A percentile compares a stretch with the other conserved stretches of the same genome.
These are phyloP conservation scores for Pythium guiyangense DNA, from an alignment of 352 stramenopile species.

Conservation along the genomic window DNA sequence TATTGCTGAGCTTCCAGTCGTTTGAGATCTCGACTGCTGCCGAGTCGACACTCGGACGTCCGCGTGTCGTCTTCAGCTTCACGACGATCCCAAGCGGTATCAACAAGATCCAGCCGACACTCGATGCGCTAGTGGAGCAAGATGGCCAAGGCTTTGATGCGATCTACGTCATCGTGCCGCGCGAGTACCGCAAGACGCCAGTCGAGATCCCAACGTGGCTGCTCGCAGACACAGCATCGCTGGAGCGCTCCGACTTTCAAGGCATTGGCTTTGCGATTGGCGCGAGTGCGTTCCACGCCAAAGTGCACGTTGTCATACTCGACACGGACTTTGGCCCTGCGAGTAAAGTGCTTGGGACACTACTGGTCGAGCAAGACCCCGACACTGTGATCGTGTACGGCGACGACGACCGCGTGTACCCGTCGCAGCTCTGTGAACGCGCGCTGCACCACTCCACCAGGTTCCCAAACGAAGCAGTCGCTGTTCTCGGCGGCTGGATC, in stretches of 20 bases:
- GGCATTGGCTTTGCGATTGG: constrained; percentile 29
- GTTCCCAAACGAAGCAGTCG: constrained; percentile 39
- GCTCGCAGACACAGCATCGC: constrained; percentile 8
- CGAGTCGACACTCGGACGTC: constrained; percentile 18
- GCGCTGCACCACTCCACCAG: constrained; percentile 39
- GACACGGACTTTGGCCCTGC: constrained; percentile 51
- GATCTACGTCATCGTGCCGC: constrained; percentile 47
- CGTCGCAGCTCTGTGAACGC: constrained; percentile 31
- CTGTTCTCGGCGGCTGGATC: constrained; percentile 48
- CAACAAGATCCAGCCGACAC: constrained; percentile 25
- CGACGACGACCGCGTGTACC: constrained; percentile 44
- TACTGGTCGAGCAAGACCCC: constrained; percentile 46
- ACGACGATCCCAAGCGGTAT: constrained; percentile 38
- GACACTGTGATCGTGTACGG: constrained; percentile 64
- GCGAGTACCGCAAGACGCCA: constrained; percentile 24
- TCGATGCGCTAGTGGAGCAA: constrained; percentile 38
- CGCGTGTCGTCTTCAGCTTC: constrained; percentile 55
- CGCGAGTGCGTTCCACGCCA: constrained; percentile 29
- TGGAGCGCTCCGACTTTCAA: constrained; percentile 23
- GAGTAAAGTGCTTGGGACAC: constrained; percentile 44
- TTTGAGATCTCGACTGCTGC: constrained; percentile 19
- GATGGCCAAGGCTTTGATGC: constrained; percentile 34
- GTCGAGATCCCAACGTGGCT: constrained; percentile 46
- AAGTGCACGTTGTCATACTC: constrained; percentile 30
- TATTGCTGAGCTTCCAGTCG: constrained; percentile 34